Percentiles rank a stretch among this genome's conserved stretches.
These are phyloP conservation scores for Lophiotrema nucula DNA, from an alignment of 495 filamentous ascomycete genomes.

Conservation along the genomic window DNA sequence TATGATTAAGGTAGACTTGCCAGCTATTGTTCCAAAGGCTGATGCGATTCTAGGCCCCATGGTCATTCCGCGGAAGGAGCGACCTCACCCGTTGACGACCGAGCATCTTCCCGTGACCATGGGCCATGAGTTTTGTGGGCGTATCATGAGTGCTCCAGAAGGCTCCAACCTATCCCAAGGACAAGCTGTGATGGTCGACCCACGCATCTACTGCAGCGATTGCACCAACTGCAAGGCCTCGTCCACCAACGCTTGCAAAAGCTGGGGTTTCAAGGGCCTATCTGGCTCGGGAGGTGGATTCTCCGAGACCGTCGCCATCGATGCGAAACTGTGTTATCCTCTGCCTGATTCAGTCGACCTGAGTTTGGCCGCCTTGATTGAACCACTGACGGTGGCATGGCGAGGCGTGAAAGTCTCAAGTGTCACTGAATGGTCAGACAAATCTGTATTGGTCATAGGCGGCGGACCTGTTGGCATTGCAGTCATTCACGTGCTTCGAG, in stretches of 20 bases:
- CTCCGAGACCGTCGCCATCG: constrained; percentile 28
- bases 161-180: constrained; percentile 25
- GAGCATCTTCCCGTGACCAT: constrained; percentile 30
- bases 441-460: constrained; percentile 29
- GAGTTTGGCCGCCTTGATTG: constrained; percentile 32
- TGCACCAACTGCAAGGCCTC: constrained; percentile 17
- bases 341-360: constrained; percentile 29
- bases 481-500: constrained; percentile 30
- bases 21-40: not conserved
- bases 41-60: constrained; percentile 19
- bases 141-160: constrained; percentile 22
- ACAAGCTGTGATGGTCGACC: constrained; percentile 33
- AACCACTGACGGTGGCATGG: constrained; percentile 37
- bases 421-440: constrained; percentile 8
- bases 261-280: constrained; percentile 36
- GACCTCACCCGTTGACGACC: constrained; percentile 31
- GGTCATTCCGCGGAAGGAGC: constrained; percentile 12
- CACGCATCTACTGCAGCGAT: constrained; percentile 27
- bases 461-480: constrained; percentile 38
- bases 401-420: constrained; percentile 22
- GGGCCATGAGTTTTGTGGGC: constrained; percentile 38
- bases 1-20: no score
- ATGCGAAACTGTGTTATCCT: constrained; percentile 24
- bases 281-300: constrained; percentile 34
- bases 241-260: constrained; percentile 22